Base-by-base conservation (phyloP, 208 protist genomes). In the Crithidia thermophila region DNA sequence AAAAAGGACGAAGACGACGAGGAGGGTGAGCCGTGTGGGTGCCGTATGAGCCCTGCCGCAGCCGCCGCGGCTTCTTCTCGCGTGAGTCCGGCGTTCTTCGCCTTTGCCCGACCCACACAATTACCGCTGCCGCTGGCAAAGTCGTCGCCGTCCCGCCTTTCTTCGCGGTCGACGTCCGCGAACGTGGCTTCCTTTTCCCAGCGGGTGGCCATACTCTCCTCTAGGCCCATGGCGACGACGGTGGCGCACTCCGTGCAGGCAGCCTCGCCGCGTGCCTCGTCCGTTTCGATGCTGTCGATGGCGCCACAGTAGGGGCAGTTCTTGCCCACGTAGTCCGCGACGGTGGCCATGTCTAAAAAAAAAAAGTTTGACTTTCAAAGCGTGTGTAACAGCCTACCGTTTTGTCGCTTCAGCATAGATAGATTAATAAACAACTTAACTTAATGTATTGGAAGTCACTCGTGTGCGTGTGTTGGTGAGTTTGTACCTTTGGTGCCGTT, bases 301-400 rank as follows among this genome's bases (percentile, higher is more conserved):
- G 89, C 89, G 14, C 86, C 82, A 58, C 89, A 95, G 45, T 79
- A 77, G 23, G 89, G 89, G 72, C 89, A 94, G 66, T 79, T 84
- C 50, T 72, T 76, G 39, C 86, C 89, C 14, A 90, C 74, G 61
- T 84, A 94, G 51, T 91, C 88, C 7, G 80, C 71, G 0, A 80
- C 72, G 0, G 85, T 90, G 25, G 88, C 56, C 88, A 94, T 91
- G 23, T n/a, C n/a, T n/a, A n/a, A n/a, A n/a, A 51, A 21, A 21
- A 34, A 18, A 50, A 43, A 14, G n/a, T 7, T 1, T 36, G 28
- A n/a, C n/a, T n/a, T n/a, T n/a, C n/a, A n/a, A n/a, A n/a, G n/a
- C n/a, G n/a, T n/a, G n/a, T n/a, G n/a, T n/a, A n/a, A n/a, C n/a
- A n/a, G n/a, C n/a, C n/a, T n/a, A n/a, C n/a, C n/a, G n/a, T n/a